phyloP scores from a whole-genome alignment of 352 stramenopile genomes.

The Globisporangium ultimum region DNA sequence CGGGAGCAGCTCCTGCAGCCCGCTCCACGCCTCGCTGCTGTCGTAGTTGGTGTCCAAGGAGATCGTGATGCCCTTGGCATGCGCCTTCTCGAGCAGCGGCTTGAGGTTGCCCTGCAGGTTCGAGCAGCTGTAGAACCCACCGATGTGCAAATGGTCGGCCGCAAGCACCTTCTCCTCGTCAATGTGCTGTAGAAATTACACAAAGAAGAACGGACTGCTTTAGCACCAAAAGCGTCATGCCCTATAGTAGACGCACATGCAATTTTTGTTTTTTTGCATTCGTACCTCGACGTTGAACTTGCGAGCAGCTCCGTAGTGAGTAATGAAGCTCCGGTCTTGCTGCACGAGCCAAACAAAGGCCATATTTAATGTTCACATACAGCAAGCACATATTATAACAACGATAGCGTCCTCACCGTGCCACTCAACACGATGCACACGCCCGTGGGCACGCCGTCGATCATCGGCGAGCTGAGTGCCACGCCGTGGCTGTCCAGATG shows the following conservation, averaged over 20 bases:
- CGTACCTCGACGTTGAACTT: constrained; percentile 58
- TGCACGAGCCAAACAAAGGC: constrained; percentile 12
- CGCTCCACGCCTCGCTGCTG: constrained; percentile 57
- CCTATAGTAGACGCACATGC: no score
- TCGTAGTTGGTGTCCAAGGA: constrained; percentile 88
- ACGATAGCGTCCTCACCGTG: constrained; percentile 21
- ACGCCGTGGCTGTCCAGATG: constrained; percentile 40
- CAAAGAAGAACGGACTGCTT: neutral
- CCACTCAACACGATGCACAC: constrained; percentile 81
- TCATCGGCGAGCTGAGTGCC: constrained; percentile 35
- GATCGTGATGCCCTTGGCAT: constrained; percentile 59
- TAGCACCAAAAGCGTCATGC: no score
- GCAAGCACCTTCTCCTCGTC: constrained; percentile 51
- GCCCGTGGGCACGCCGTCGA: constrained; percentile 46
- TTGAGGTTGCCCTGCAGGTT: constrained; percentile 58
- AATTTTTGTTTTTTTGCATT: no score
- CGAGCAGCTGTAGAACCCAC: constrained; percentile 77
- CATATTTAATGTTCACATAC: constrained; percentile 1
- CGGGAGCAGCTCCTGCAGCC: constrained; percentile 53
- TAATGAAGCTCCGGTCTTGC: constrained; percentile 81
- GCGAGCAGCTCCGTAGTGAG: constrained; percentile 70
- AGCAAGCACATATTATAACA: neutral
- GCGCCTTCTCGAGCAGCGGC: constrained; percentile 52
- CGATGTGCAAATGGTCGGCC: constrained; percentile 72
- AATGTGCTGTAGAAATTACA: constrained; percentile 50